Evolutionary conservation across 23 red algal genomes (phyloP).

Genomic region (Gracilaria gracilis): DNA sequence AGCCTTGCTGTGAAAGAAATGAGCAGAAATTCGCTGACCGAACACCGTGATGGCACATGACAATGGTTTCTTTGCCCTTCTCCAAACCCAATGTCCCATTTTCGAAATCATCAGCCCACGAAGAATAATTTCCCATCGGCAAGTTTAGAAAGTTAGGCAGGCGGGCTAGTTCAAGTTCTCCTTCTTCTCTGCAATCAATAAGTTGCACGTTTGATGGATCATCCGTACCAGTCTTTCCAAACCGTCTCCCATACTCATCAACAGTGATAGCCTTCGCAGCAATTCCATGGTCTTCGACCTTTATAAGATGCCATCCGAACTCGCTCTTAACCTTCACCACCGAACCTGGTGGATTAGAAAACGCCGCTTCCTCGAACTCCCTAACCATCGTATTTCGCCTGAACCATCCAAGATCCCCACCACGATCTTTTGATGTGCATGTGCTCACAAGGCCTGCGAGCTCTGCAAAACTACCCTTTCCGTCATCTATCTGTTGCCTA

Average conservation of each 20-base stretch:
- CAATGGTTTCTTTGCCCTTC: slow-evolving; percentile 83
- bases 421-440: slow-evolving; percentile 67
- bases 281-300: slow-evolving; percentile 78
- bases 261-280: slow-evolving; percentile 69
- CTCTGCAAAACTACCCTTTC: slow-evolving; percentile 65
- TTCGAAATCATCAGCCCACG: slow-evolving; percentile 79
- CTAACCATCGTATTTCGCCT: slow-evolving; percentile 90
- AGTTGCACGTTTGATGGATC: slow-evolving; percentile 51
- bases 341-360: slow-evolving; percentile 62
- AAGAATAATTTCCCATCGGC: slow-evolving; percentile 70
- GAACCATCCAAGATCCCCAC: slow-evolving; percentile 99
- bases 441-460: slow-evolving; percentile 65
- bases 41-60: slow-evolving; percentile 98
- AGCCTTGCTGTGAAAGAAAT: slow-evolving; percentile 89
- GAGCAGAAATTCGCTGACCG: slow-evolving; percentile 87
- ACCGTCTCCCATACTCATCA: slow-evolving; percentile 76
- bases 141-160: slow-evolving; percentile 75
- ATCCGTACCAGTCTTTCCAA: slow-evolving; percentile 30
- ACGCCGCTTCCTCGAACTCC: slow-evolving; percentile 86
- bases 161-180: slow-evolving; percentile 69
- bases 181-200: slow-evolving; percentile 84
- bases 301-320: slow-evolving; percentile 96
- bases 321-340: slow-evolving; percentile 84
- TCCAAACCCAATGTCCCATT: slow-evolving; percentile 65
- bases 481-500: slow-evolving; percentile 54